Conservation (phyloP, 352 stramenopile genomes). For the Phytophthora ohioensis region DNA sequence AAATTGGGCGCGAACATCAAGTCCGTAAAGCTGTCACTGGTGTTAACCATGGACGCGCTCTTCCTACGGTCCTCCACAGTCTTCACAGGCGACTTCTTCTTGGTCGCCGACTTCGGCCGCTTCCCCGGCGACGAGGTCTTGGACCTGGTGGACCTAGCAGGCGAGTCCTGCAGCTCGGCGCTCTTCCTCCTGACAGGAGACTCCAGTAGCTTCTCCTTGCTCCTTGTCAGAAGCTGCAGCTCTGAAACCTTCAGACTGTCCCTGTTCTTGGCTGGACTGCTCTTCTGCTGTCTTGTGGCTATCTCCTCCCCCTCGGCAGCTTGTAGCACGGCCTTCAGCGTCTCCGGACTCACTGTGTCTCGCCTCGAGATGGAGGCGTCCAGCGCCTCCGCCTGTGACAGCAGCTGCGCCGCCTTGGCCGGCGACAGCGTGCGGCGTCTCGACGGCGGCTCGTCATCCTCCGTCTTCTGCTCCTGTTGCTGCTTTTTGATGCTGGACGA, state of each 20-base stretch:
- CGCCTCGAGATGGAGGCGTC: conserved; percentile 39
- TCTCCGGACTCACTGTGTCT: conserved; percentile 45
- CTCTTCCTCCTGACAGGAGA: conserved; percentile 2
- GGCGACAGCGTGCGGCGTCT: conserved; percentile 56
- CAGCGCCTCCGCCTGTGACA: conserved; percentile 31
- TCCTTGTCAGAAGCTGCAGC: conserved; percentile 8
- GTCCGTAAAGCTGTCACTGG: conserved; percentile 63
- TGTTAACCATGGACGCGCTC: conserved; percentile 21
- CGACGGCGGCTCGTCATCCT: conserved; percentile 21
- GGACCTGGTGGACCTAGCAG: conserved; percentile 15
- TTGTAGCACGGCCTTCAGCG: conserved; percentile 45
- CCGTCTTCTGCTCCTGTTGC: conserved; percentile 11
- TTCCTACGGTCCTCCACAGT: conserved; percentile 6
- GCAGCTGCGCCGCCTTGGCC: conserved; percentile 40
- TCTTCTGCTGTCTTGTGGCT: background rate
- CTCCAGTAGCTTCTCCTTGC: conserved; percentile 6
- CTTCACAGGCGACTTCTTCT: conserved; percentile 14
- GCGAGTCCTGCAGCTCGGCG: conserved; percentile 13
- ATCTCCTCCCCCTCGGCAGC: conserved; percentile 4
- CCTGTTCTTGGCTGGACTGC: conserved; percentile 3
- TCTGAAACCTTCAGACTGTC: conserved; percentile 9
- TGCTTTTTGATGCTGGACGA: conserved; percentile 2
- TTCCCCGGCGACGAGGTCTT: conserved; percentile 20
- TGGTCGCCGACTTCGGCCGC: conserved; percentile 22
- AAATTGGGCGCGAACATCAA: conserved; percentile 61